These are phyloP conservation scores for Sugiyamaella neomexicana DNA, from an alignment of 1,139 yeast genomes.

Conservation along the genomic window DNA sequence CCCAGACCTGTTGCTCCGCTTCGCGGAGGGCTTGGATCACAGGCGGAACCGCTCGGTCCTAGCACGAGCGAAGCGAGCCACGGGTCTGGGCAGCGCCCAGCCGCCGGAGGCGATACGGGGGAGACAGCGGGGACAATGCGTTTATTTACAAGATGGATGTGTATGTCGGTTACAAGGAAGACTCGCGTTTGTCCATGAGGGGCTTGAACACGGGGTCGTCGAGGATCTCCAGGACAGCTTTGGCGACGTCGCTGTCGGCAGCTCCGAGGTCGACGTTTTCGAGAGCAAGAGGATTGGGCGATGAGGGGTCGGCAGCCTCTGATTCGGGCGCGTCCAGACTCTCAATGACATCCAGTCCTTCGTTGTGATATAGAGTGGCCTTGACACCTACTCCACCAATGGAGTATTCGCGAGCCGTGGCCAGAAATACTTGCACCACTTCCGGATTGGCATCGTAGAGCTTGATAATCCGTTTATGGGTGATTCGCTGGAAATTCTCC, in stretches of 20 bases:
- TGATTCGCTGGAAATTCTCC: constrained; percentile 89
- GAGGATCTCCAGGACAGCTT: constrained; percentile 71
- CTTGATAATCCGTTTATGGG: constrained; percentile 69
- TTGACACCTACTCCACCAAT: constrained; percentile 81
- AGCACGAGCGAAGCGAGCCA: too few relatives aligned
- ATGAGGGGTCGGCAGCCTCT: constrained; percentile 16
- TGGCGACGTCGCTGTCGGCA: constrained; percentile 61
- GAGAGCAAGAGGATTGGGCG: constrained; percentile 19
- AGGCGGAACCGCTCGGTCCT: too few relatives aligned
- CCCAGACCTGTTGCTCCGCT: too few relatives aligned
- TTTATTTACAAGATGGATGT: not conserved
- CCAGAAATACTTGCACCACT: constrained; percentile 76
- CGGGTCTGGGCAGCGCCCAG: too few relatives aligned
- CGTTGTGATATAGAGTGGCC: constrained; percentile 66
- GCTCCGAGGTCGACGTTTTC: constrained; percentile 22
- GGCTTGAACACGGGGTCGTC: constrained; percentile 58
- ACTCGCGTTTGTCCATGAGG: constrained; percentile 27
- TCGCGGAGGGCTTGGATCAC: too few relatives aligned
- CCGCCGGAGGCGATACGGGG: too few relatives aligned
- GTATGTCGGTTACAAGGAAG: not conserved
- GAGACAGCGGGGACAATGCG: constrained; percentile 5
- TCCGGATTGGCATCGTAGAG: constrained; percentile 88
- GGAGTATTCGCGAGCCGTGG: constrained; percentile 75
- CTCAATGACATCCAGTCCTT: constrained; percentile 49
- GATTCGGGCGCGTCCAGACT: constrained; percentile 35